Conservation (phyloP, 306 rosid species). For the Trifolium subterraneum region DNA sequence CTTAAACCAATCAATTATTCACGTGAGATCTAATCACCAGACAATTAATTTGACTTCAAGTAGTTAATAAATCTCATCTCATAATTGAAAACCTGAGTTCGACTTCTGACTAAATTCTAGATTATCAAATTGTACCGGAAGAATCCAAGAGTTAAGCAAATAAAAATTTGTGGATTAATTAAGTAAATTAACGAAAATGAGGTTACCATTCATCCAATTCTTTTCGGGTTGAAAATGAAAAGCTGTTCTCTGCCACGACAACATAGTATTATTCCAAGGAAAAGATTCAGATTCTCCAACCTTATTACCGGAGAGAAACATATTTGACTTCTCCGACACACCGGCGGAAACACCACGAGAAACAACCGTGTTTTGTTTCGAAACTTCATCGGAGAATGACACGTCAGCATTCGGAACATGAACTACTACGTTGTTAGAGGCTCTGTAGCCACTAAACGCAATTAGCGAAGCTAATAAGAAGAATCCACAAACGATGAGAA, state of each 20-base stretch:
- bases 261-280: conserved; percentile 84
- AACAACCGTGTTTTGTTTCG: background rate
- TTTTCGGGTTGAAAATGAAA: conserved; percentile 92
- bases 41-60: too few relatives aligned
- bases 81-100: too few relatives aligned
- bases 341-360: conserved; percentile 68
- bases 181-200: background rate
- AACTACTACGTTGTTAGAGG: background rate
- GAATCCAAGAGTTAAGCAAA: too few relatives aligned
- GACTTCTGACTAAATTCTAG: too few relatives aligned
- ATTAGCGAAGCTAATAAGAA: conserved; percentile 52
- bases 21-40: too few relatives aligned
- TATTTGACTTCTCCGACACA: conserved; percentile 76
- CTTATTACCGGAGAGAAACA: conserved; percentile 16
- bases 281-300: conserved; percentile 24
- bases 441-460: conserved; percentile 39
- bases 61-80: too few relatives aligned
- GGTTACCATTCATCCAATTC: conserved; percentile 95
- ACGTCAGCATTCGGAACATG: conserved; percentile 18
- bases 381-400: background rate
- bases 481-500: conserved; percentile 45
- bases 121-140: too few relatives aligned
- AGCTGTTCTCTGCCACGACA: conserved; percentile 96
- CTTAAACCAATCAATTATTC: too few relatives aligned
- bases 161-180: too few relatives aligned